Evolutionary conservation across 2,329 filamentous ascomycete species (phyloP).

Genomic region (Byssoonygena ceratinophila): DNA sequence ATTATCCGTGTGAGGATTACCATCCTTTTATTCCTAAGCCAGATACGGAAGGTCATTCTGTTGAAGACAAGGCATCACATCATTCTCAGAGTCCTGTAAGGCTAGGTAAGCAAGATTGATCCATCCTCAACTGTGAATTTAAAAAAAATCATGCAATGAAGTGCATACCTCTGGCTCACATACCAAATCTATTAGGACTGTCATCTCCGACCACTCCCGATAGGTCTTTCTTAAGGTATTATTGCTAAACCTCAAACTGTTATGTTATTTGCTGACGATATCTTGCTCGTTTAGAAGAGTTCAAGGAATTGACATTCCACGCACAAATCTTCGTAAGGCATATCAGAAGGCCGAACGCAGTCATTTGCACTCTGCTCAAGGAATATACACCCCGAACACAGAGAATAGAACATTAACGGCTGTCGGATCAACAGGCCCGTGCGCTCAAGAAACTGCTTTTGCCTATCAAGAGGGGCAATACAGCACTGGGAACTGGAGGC

Average conservation of each 20-base stretch:
- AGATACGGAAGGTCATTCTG: background rate
- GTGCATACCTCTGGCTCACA: background rate
- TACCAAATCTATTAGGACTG: background rate
- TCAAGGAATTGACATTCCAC: background rate
- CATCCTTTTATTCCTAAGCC: slow-evolving; percentile 2
- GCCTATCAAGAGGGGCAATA: background rate
- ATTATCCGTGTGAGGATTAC: slow-evolving; percentile 5
- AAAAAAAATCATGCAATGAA: too few relatives aligned
- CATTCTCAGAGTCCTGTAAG: background rate
- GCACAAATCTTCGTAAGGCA: background rate
- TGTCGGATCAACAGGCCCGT: background rate
- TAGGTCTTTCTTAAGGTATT: slow-evolving; percentile 1
- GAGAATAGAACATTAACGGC: background rate
- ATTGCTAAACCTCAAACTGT: background rate
- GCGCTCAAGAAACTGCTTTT: background rate
- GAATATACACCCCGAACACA: background rate
- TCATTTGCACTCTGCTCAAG: background rate
- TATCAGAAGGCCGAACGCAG: background rate
- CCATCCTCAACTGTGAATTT: too few relatives aligned
- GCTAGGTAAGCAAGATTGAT: background rate
- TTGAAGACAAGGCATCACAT: background rate
- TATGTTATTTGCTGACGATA: background rate
- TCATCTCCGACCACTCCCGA: background rate
- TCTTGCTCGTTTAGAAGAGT: background rate
- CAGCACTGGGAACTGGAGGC: too few relatives aligned